A percentile compares a stretch with the other conserved stretches of the same genome.
These are phyloP conservation scores for Naegleria fowleri DNA, from an alignment of 208 protist species.

Conservation along the genomic window DNA sequence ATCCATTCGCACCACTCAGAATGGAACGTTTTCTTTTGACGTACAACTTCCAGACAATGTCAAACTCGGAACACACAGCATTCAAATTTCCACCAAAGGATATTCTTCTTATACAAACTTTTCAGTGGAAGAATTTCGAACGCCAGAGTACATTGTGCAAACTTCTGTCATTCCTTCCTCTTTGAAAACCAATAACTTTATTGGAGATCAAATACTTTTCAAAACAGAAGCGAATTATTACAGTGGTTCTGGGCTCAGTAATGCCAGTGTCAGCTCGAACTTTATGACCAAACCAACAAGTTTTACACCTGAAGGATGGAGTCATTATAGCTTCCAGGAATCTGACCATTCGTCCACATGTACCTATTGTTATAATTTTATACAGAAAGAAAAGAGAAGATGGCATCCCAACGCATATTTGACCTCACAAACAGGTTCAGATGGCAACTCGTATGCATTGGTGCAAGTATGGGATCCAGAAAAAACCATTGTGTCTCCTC, in stretches of 20 bases:
- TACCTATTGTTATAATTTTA: background rate
- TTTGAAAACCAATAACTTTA: background rate
- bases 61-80: background rate
- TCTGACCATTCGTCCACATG: background rate
- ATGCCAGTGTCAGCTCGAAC: background rate
- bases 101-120: background rate
- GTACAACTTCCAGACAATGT: background rate
- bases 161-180: background rate
- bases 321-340: background rate
- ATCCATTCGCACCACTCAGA: background rate
- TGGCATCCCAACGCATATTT: background rate
- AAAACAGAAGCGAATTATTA: background rate
- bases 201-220: background rate
- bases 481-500: background rate
- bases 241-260: background rate
- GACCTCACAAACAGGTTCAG: background rate
- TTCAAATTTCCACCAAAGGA: background rate
- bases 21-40: background rate
- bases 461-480: background rate
- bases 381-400: background rate
- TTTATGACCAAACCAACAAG: background rate
- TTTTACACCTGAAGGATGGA: background rate
- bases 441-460: background rate
- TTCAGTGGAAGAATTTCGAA: constrained; percentile 21
- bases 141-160: background rate